Base-by-base conservation (phyloP, 116 monocot genomes). In the Iris pallida region DNA sequence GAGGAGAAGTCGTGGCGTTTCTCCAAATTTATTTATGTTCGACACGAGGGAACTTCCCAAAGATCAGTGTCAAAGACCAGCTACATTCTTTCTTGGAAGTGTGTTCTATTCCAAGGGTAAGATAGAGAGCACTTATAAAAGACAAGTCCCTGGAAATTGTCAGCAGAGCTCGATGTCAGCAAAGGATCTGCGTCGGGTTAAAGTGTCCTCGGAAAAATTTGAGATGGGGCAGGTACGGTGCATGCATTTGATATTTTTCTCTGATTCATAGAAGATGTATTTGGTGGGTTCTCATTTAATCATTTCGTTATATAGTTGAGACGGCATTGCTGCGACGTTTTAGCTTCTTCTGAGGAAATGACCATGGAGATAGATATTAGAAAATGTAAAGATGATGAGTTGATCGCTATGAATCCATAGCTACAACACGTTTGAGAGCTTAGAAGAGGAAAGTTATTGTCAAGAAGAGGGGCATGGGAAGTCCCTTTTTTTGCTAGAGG, bases 291-390 rank as follows among this genome's bases (percentile, higher is more conserved):
- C 18, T 58, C 70, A 55, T 61, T 1, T 57, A 40, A 5, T 47
- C 56, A 45, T 54, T 68, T 63, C 53, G n/a, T 70, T 77, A 30
- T 52, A 20, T 18, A 56, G 51, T 61, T 81, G 54, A 80, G 94
- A 70, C 55, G 90, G 45, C 82, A 83, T 41, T 90, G 94, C 48
- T 94, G 94, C 63, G 87, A 94, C 57, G 77, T 87, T 59, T 71
- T 80, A 71, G 66, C 68, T 69, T 76, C 80, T 59, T 30, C 30
- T 3, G 69, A 73, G 18, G 85, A 74, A 55, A 64, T 20, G 20
- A 48, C 64, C 5, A 75, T 94, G 80, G 71, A 85, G 46, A 67
- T 94, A 49, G 59, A 65, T 12, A 85, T 90, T 45, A 80, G 90
- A 59, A 81, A 85, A 77, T 90, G 94, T 64, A 75, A 68, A 69